These are phyloP conservation scores for Pachyrhizus erosus DNA, from an alignment of 306 rosid species.

Conservation along the genomic window DNA sequence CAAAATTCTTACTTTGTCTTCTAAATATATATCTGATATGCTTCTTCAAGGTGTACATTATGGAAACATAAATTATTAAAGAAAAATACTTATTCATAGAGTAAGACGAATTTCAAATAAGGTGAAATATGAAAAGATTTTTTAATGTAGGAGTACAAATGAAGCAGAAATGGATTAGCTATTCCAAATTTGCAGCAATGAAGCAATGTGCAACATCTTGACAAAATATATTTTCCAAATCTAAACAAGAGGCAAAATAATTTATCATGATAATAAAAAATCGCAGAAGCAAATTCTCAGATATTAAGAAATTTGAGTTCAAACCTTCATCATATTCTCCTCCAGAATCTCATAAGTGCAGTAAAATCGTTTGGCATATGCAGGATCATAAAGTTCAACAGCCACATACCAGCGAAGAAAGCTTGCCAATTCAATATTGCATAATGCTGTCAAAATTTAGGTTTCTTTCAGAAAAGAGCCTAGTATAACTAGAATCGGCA, in stretches of 20 bases:
- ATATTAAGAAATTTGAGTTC: conserved; percentile 45
- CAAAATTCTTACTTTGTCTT: neutral
- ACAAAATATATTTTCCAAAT: conserved; percentile 19
- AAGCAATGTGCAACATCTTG: neutral
- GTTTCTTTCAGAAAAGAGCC: conserved; percentile 46
- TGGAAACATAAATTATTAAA: neutral
- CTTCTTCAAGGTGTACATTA: conserved; percentile 31
- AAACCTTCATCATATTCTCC: conserved; percentile 96
- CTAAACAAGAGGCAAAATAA: conserved; percentile 14
- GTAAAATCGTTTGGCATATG: conserved; percentile 93
- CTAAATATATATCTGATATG: neutral
- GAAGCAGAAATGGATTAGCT: conserved; percentile 28
- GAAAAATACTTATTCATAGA: conserved; percentile 7
- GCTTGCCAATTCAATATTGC: conserved; percentile 95
- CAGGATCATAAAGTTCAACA: conserved; percentile 94
- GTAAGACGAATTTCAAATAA: neutral
- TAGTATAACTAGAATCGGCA: conserved; percentile 43
- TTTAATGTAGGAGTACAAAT: conserved; percentile 5
- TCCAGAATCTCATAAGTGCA: conserved; percentile 90
- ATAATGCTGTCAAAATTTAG: conserved; percentile 69
- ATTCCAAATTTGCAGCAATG: no score
- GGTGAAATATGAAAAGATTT: conserved; percentile 14
- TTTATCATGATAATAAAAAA: conserved; percentile 21
- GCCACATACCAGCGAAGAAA: conserved; percentile 99
- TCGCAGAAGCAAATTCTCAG: conserved; percentile 3